phyloP scores from a whole-genome alignment of 1,284 basidiomycete genomes.

The Coniophora puteana region DNA sequence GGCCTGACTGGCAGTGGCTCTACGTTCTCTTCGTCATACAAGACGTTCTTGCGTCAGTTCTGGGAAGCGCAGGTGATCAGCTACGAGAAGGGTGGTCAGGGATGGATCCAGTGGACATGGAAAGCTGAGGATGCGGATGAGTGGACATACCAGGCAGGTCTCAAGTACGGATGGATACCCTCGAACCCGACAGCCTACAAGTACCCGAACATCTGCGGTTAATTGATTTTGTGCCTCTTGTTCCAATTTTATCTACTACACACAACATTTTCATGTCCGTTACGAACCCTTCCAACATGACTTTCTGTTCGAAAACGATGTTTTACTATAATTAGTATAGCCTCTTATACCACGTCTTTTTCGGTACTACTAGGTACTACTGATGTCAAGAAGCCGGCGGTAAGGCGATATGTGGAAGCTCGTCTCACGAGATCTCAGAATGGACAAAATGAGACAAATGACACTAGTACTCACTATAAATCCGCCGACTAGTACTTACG shows the following conservation, averaged over 20 bases:
- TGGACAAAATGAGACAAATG: too few species aligned
- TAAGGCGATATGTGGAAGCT: too few species aligned
- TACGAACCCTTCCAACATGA: too few species aligned
- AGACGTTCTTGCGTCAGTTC: constrained; percentile 60
- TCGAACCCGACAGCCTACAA: constrained; percentile 56
- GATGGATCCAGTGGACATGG: constrained; percentile 88
- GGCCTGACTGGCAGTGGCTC: constrained; percentile 56
- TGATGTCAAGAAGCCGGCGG: too few species aligned
- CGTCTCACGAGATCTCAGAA: too few species aligned
- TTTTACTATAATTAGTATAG: too few species aligned
- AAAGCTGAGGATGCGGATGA: constrained; percentile 78
- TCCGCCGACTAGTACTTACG: too few species aligned
- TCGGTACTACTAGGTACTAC: too few species aligned
- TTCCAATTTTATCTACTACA: not conserved
- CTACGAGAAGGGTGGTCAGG: constrained; percentile 60
- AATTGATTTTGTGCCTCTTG: not conserved
- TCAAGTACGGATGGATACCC: constrained; percentile 73
- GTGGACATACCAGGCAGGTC: constrained; percentile 68
- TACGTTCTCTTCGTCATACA: constrained; percentile 62
- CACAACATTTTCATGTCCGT: too few species aligned
- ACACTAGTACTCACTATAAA: too few species aligned
- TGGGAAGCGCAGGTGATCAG: constrained; percentile 77
- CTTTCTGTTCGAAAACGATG: too few species aligned
- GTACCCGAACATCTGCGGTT: constrained; percentile 57
- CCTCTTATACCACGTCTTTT: too few species aligned